Conservation (phyloP, 768 basidiomycete genomes). For the Mycena maculata region DNA sequence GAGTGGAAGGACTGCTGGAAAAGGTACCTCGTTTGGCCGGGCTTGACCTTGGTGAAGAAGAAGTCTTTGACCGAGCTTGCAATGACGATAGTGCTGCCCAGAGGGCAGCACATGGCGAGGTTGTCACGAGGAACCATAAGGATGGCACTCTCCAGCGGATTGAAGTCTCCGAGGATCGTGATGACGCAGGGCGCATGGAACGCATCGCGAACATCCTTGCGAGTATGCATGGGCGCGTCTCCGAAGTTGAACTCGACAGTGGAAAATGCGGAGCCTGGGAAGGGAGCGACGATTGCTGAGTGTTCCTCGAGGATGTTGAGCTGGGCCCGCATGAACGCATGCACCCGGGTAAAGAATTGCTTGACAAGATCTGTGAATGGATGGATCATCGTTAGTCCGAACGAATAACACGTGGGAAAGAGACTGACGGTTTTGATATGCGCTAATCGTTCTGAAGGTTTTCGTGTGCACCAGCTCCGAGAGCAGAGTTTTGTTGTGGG, state of each 20-base stretch:
- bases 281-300: neutral
- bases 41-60: neutral
- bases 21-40: neutral
- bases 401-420: neutral
- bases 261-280: neutral
- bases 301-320: neutral
- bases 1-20: constrained; percentile 3
- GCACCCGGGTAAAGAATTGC: neutral
- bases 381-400: neutral
- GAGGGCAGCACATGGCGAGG: neutral
- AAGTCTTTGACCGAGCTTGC: neutral
- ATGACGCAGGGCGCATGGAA: neutral
- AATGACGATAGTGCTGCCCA: neutral
- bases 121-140: neutral
- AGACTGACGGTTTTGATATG: neutral
- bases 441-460: neutral
- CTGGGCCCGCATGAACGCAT: neutral
- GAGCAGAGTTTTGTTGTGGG: neutral
- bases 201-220: neutral
- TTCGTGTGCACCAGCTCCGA: neutral
- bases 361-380: neutral
- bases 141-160: neutral
- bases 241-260: neutral
- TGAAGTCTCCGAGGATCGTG: neutral
- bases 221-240: neutral